A percentile compares a stretch with the other conserved stretches of the same genome.
phyloP scores from a whole-genome alignment of 768 basidiomycete genomes.

The Mycena metata region DNA sequence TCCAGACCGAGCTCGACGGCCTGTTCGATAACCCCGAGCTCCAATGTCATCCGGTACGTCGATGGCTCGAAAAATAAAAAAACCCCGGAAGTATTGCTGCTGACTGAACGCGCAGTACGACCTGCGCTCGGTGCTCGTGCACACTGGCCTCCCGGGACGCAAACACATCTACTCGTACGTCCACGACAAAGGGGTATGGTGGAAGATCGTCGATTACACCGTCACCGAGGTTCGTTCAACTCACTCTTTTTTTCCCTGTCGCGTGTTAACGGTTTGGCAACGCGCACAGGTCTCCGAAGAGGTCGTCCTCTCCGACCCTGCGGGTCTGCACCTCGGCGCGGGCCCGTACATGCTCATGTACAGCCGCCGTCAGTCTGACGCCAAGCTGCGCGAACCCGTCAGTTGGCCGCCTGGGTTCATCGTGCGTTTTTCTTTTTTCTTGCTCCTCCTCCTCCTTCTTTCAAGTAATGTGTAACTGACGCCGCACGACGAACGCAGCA shows the following conservation, averaged over 20 bases:
- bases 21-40: slow-evolving; percentile 77
- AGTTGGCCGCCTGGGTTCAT: slow-evolving; percentile 28
- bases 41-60: slow-evolving; percentile 65
- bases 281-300: slow-evolving; percentile 75
- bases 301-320: slow-evolving; percentile 73
- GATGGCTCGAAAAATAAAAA: too few species aligned
- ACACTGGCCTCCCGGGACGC: slow-evolving; percentile 83
- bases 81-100: too few species aligned
- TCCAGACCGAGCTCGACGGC: slow-evolving; percentile 58
- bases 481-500: too few species aligned
- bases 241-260: not conserved
- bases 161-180: slow-evolving; percentile 86
- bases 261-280: not conserved
- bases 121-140: slow-evolving; percentile 81
- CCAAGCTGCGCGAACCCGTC: slow-evolving; percentile 10
- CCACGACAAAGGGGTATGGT: slow-evolving; percentile 76
- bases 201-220: slow-evolving; percentile 81
- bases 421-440: slow-evolving; percentile 6
- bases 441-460: too few species aligned
- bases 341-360: slow-evolving; percentile 88
- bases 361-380: slow-evolving; percentile 48
- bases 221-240: slow-evolving; percentile 70
- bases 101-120: slow-evolving; percentile 68
- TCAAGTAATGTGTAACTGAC: too few species aligned
- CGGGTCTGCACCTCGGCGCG: slow-evolving; percentile 80